Evolutionary conservation across 2,329 filamentous ascomycete genomes (phyloP).

Genomic region (Cladosporium sp.): DNA sequence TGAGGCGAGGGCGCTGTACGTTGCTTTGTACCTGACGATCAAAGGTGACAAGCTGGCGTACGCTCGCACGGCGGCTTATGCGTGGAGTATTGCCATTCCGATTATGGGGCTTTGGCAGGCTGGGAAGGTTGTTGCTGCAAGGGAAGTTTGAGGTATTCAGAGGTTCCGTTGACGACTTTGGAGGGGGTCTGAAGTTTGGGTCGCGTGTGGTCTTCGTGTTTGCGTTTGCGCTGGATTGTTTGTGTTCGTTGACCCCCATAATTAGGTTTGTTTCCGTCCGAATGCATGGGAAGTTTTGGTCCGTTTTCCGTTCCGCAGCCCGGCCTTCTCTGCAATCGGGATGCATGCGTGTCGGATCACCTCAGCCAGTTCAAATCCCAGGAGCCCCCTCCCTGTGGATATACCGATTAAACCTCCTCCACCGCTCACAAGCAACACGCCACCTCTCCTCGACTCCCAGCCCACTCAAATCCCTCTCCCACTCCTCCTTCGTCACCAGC

Average conservation of each 20-base stretch:
- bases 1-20: slow-evolving; percentile 25
- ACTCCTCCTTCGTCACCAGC: slow-evolving; percentile 24
- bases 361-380: background rate
- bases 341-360: background rate
- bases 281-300: background rate
- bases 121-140: slow-evolving; percentile 15
- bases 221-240: background rate
- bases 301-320: background rate
- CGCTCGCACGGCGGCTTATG: slow-evolving; percentile 28
- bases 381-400: background rate
- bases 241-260: background rate
- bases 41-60: slow-evolving; percentile 28
- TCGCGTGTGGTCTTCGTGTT: background rate
- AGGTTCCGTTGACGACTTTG: background rate
- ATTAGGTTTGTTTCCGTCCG: background rate
- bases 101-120: slow-evolving; percentile 28
- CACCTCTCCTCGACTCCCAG: slow-evolving; percentile 8
- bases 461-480: slow-evolving; percentile 22
- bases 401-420: slow-evolving; percentile 20
- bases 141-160: background rate
- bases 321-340: background rate
- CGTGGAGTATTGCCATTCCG: slow-evolving; percentile 30
- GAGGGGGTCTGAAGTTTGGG: background rate
- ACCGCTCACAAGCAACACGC: background rate
- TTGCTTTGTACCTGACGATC: slow-evolving; percentile 26